phyloP scores from a whole-genome alignment of 306 rosid genomes.

The Lablab purpureus region DNA sequence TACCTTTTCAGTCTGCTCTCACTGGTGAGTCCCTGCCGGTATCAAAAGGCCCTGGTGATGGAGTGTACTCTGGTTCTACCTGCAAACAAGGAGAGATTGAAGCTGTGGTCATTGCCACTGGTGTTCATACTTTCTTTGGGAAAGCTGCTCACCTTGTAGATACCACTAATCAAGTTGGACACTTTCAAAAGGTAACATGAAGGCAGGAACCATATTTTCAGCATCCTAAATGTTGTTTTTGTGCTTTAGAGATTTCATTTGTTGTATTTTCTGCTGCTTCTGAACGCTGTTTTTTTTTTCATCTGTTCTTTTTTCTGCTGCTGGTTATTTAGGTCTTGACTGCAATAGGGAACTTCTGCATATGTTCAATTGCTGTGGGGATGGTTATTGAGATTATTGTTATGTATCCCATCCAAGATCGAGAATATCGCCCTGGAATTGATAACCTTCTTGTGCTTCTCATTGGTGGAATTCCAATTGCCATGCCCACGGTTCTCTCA shows the following conservation, averaged over 20 bases:
- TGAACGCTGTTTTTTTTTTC: background rate
- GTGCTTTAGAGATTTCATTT: slow-evolving; percentile 32
- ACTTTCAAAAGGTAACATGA: slow-evolving; percentile 82
- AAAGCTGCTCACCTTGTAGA: slow-evolving; percentile 97
- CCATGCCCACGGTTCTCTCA: slow-evolving; percentile 94
- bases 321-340: slow-evolving; percentile 82
- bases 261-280: slow-evolving; percentile 13
- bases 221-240: background rate
- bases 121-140: slow-evolving; percentile 94
- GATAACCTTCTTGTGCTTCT: slow-evolving; percentile 95
- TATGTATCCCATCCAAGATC: slow-evolving; percentile 93
- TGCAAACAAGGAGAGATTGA: slow-evolving; percentile 96
- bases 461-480: slow-evolving; percentile 95
- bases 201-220: background rate
- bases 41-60: slow-evolving; percentile 93
- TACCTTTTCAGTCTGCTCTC: slow-evolving; percentile 78
- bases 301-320: slow-evolving; percentile 9
- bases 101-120: slow-evolving; percentile 91
- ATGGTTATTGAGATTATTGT: slow-evolving; percentile 84
- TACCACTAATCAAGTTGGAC: slow-evolving; percentile 92
- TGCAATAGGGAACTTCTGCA: slow-evolving; percentile 93
- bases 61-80: slow-evolving; percentile 92
- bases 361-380: slow-evolving; percentile 90
- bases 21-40: slow-evolving; percentile 92
- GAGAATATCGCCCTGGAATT: slow-evolving; percentile 84